Base-by-base conservation (phyloP, 768 basidiomycete species). In the Phlegmacium glaucopus region DNA sequence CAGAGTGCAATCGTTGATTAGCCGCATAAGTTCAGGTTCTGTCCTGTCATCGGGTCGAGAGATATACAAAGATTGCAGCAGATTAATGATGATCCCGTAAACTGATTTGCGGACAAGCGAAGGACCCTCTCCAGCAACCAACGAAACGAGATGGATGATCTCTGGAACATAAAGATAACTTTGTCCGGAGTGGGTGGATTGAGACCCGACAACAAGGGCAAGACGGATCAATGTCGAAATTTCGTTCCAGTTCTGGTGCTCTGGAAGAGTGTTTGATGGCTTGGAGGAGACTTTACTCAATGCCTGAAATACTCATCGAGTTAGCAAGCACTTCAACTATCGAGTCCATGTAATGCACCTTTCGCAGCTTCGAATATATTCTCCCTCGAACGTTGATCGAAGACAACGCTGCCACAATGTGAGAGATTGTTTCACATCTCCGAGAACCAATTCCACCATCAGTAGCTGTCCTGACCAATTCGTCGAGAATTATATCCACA, bases 101-200 rank as follows among this genome's bases (percentile, higher is more conserved):
- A 90, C 79, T 4, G 89, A 85, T 52, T 85, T 86, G 17, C 93
- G 82, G 41, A 93, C 80, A 9, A 83, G 66, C 0, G 82, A 66
- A 6, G 87, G 79, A 9, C 94, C 94, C 29, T 82, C 81, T 9
- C 80, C 87, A 6, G 87, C 80, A 1, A 87, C 72, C n/a, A 94
- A 71, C 5, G 85, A 83, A 51, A 90, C 80, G 32, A 90, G 71
- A 62, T 96, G 90, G 37, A 85, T 72, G 27, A 89, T 72, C 61
- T 96, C 94, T 0, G 94, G 87, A 4, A 93, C 77, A 59, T 84
- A 93, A 18, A 94, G 71, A 55, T 90, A 87, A 43, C 79, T 81
- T 51, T 85, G 82, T 10, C 76, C 73, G 2, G 79, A 70, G 27
- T 83, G 77, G 39, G 77, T 78, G 0, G 81, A 75, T 40, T 84